phyloP scores from a whole-genome alignment of 371 early-diverging fungal species.

The Mortierella sp. region DNA sequence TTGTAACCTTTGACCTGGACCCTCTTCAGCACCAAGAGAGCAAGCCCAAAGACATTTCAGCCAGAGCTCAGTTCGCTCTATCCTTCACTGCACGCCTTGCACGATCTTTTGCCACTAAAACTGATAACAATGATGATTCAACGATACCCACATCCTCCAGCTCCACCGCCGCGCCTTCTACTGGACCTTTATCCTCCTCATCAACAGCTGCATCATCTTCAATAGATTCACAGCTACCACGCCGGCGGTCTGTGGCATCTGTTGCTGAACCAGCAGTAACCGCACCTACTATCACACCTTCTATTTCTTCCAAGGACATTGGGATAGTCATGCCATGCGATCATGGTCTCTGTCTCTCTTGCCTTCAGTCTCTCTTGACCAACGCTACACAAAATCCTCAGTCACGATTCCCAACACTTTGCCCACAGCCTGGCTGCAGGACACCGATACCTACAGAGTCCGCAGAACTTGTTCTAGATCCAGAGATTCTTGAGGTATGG shows the following conservation, averaged over 20 bases:
- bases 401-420: constrained; percentile 40
- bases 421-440: constrained; percentile 51
- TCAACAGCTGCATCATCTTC: constrained; percentile 2
- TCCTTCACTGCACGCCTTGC: constrained; percentile 40
- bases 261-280: background rate
- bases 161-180: background rate
- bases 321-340: constrained; percentile 49
- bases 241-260: background rate
- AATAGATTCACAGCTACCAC: background rate
- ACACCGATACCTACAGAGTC: constrained; percentile 50
- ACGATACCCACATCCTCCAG: background rate
- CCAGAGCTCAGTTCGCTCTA: constrained; percentile 25
- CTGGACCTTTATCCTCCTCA: constrained; percentile 13
- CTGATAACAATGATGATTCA: background rate
- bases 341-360: constrained; percentile 54
- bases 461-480: constrained; percentile 45
- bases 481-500: constrained; percentile 37
- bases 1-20: constrained; percentile 42
- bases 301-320: constrained; percentile 45
- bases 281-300: constrained; percentile 32
- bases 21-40: constrained; percentile 12
- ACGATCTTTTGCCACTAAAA: constrained; percentile 27
- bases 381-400: constrained; percentile 33
- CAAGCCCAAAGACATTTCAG: background rate
- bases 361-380: constrained; percentile 46